Evolutionary conservation across 1,284 basidiomycete genomes (phyloP).

Genomic region (Xerocomus nothofagi): DNA sequence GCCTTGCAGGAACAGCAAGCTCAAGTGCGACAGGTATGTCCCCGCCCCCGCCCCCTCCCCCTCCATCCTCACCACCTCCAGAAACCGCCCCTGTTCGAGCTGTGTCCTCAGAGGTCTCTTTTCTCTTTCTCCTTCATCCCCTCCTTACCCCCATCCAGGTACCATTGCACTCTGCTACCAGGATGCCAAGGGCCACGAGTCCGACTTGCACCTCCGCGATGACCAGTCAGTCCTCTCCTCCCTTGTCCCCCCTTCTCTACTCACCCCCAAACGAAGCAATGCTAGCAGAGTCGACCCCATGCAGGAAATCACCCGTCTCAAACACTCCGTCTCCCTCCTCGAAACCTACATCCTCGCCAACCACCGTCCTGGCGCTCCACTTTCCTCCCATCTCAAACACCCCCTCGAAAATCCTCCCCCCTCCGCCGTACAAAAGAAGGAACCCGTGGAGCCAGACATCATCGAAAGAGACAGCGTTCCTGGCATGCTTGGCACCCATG

Average conservation of each 20-base stretch:
- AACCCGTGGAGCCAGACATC: constrained; percentile 48
- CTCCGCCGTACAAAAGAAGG: constrained; percentile 49
- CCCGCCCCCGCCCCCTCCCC: constrained; percentile 7
- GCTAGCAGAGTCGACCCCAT: constrained; percentile 65
- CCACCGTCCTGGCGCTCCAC: constrained; percentile 36
- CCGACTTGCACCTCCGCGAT: constrained; percentile 50
- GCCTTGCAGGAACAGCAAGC: constrained; percentile 78
- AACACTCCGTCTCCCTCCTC: constrained; percentile 69
- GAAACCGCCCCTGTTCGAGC: constrained; percentile 80
- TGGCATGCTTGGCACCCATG: constrained; percentile 64
- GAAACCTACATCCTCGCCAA: constrained; percentile 65
- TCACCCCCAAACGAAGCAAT: constrained; percentile 34
- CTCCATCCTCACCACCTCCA: constrained; percentile 33
- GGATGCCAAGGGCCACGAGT: constrained; percentile 58
- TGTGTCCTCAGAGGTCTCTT: constrained; percentile 70
- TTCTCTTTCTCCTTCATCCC: background rate
- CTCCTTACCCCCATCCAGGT: constrained; percentile 40
- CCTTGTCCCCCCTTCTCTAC: constrained; percentile 5
- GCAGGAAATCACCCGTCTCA: constrained; percentile 68
- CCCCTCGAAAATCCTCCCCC: constrained; percentile 38
- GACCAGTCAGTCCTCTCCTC: constrained; percentile 48
- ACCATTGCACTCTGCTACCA: constrained; percentile 77
- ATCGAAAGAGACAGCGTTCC: constrained; percentile 51
- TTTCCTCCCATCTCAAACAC: constrained; percentile 33
- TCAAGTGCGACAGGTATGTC: constrained; percentile 76